Evolutionary conservation across 129 eudicot genomes (phyloP), one percentile per base, ranked within the genome.

Genomic region (Smallanthus sonchifolius): DNA sequence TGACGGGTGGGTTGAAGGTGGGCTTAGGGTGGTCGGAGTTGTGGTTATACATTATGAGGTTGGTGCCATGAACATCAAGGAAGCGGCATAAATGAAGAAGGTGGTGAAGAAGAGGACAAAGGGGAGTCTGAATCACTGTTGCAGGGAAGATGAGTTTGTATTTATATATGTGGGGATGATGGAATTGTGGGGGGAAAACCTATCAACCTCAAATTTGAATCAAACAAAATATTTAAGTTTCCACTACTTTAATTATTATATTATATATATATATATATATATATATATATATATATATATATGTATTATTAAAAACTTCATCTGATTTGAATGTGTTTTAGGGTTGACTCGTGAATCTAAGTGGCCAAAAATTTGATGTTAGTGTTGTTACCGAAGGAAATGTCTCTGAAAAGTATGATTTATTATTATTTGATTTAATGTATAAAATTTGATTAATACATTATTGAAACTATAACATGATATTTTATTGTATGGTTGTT

Each of bases 1-100:
- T 91, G 80, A 83, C 77, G 47, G 79, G 80, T 4, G 75, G 70
- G 39, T 77, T 40, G 57, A 74, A 28, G 76, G 82, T 7, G 83
- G 86, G 11, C 45, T 75, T 75, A 65, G 73, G 54, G 40, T 73
- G 85, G 77, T 76, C 82, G 73, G 81, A 75, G 83, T 72, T 83
- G 75, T 82, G 81, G 3, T 78, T 60, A 19, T 49, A 71, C 81
- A 79, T 77, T 55, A 39, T 48, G 72, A 8, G 24, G 47, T 7
- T 62, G 45, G 73, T 72, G 78, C 83, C 83, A 72, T 79, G 78
- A 79, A 72, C 36, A 38, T 70, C 66, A 70, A 70, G 54, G 55
- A 47, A 49, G 71, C 42, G 73, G 73, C 83, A 79, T 79, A 79
- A 52, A 62, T 74, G 71, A 44, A 67, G 52, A 49, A 63, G 73